Conservation (phyloP, 768 basidiomycete genomes). For the Royoungia palumana region DNA sequence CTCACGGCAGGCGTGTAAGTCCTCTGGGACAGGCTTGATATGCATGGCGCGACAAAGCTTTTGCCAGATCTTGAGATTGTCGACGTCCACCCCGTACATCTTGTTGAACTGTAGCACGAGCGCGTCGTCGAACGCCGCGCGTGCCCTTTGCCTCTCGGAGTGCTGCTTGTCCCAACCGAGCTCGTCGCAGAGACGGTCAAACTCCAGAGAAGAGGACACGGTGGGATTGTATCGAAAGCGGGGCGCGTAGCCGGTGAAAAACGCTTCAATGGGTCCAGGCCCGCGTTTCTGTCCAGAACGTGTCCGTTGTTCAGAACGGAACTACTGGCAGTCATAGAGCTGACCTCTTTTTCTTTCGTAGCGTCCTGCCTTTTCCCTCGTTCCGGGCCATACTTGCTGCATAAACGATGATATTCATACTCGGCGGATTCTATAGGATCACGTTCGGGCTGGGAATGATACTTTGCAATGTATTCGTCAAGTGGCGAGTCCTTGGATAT, state of each 20-base stretch:
- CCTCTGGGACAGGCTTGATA: slow-evolving; percentile 7
- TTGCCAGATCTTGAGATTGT: slow-evolving; percentile 7
- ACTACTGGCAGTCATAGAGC: no score
- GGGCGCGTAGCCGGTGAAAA: no score
- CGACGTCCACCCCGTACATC: slow-evolving; percentile 8
- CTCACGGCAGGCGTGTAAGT: slow-evolving; percentile 6
- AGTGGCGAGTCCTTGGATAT: neutral
- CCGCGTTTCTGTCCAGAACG: no score
- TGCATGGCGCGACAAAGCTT: slow-evolving; percentile 1
- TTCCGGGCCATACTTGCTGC: no score
- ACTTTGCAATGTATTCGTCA: neutral
- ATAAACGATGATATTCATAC: slow-evolving; percentile 16
- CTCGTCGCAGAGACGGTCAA: no score
- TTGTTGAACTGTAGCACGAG: slow-evolving; percentile 16
- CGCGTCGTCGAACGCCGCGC: slow-evolving; percentile 8
- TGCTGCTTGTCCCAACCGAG: no score
- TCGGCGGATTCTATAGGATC: slow-evolving; percentile 6
- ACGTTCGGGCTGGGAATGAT: slow-evolving; percentile 1
- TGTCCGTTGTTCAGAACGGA: no score
- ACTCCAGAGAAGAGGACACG: no score
- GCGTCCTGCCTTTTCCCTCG: neutral
- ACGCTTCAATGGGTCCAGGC: no score
- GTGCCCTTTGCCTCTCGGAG: no score
- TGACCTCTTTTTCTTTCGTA: no score
- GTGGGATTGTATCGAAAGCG: no score